Conservation (phyloP, 768 basidiomycete species). For the Tylopilus intermedius region DNA sequence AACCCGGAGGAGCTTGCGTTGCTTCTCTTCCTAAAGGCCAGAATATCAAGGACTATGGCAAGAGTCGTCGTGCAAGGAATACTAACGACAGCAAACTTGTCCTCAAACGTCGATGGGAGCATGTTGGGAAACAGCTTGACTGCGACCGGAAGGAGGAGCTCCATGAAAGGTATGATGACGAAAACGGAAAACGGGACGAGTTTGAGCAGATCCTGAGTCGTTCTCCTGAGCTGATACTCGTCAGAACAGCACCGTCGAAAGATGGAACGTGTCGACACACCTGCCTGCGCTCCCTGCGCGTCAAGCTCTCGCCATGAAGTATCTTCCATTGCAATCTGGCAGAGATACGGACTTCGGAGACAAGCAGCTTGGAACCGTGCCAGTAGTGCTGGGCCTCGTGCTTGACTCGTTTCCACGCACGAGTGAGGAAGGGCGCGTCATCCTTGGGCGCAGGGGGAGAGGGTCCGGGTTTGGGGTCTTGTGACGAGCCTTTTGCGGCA, state of each 20-base stretch:
- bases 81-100: constrained; percentile 87
- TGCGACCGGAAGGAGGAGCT: constrained; percentile 89
- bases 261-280: constrained; percentile 35
- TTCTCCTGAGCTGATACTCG: constrained; percentile 69
- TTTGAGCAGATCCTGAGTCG: constrained; percentile 87
- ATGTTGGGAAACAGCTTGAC: constrained; percentile 98
- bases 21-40: constrained; percentile 79
- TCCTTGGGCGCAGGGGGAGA: constrained; percentile 47
- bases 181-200: constrained; percentile 95
- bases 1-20: constrained; percentile 86
- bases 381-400: constrained; percentile 96
- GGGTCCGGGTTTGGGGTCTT: constrained; percentile 38
- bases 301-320: constrained; percentile 84
- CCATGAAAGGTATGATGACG: constrained; percentile 97
- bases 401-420: constrained; percentile 90
- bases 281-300: constrained; percentile 90
- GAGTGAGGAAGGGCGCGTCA: constrained; percentile 43
- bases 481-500: constrained; percentile 22
- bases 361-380: constrained; percentile 91
- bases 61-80: background rate
- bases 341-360: constrained; percentile 90
- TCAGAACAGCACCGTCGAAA: constrained; percentile 1
- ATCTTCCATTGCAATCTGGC: constrained; percentile 86
- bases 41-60: background rate
- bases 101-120: constrained; percentile 97